Conservation (phyloP, 2,329 filamentous ascomycete genomes). For the Fusarium sp. region DNA sequence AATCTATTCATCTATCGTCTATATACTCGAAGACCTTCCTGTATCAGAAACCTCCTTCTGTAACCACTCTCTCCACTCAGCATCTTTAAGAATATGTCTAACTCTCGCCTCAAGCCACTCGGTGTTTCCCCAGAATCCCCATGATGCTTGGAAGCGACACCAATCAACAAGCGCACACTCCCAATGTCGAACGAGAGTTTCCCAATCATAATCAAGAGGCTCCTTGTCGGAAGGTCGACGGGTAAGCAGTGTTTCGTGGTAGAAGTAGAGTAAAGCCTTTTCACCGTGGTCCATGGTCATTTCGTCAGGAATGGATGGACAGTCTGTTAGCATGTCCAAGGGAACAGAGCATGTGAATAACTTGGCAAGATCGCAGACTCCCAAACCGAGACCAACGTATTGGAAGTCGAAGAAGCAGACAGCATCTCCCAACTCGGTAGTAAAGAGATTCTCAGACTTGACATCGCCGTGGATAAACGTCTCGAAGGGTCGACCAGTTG, state of each 20-base stretch:
- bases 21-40: background rate
- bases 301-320: constrained; percentile 47
- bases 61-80: constrained; percentile 60
- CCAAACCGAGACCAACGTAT: constrained; percentile 72
- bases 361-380: constrained; percentile 75
- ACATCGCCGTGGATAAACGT: constrained; percentile 76
- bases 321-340: constrained; percentile 59
- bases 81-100: constrained; percentile 60
- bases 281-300: constrained; percentile 66
- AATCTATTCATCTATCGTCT: background rate
- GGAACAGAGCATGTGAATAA: constrained; percentile 75
- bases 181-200: constrained; percentile 69
- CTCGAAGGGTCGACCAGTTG: constrained; percentile 58
- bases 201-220: constrained; percentile 62
- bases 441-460: constrained; percentile 76
- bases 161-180: constrained; percentile 76
- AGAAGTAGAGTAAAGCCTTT: constrained; percentile 61
- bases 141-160: constrained; percentile 70
- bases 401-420: constrained; percentile 78
- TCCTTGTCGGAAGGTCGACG: background rate
- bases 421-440: constrained; percentile 58
- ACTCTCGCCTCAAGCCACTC: constrained; percentile 68
- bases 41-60: constrained; percentile 24
- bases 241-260: constrained; percentile 55
- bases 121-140: constrained; percentile 72